These are phyloP conservation scores for Pisolithus sp. DNA, from an alignment of 768 basidiomycete species.

Conservation along the genomic window DNA sequence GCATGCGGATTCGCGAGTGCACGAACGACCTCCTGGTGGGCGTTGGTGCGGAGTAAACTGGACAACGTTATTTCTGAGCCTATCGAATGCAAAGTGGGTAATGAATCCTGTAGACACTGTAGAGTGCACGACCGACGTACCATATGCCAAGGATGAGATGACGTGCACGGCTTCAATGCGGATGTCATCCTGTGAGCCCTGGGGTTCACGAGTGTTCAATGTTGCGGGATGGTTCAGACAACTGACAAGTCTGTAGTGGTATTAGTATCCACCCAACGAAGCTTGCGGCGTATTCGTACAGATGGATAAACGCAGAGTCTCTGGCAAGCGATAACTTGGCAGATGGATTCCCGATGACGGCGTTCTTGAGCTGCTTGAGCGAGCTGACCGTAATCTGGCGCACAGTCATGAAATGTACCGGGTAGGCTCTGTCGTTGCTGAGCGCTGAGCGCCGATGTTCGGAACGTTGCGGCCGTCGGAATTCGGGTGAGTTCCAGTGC, in stretches of 20 bases:
- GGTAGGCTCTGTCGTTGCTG: background rate
- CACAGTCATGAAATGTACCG: conserved; percentile 19
- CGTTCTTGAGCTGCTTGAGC: conserved; percentile 68
- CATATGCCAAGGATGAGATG: conserved; percentile 67
- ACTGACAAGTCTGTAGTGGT: conserved; percentile 47
- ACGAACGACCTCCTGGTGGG: conserved; percentile 54
- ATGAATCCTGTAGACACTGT: too few species aligned
- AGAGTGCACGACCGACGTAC: conserved; percentile 23
- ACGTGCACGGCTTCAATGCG: conserved; percentile 72
- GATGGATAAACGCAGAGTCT: conserved; percentile 50
- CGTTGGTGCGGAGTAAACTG: conserved; percentile 50
- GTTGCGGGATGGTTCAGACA: conserved; percentile 42
- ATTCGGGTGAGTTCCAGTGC: too few species aligned
- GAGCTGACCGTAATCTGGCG: conserved; percentile 22
- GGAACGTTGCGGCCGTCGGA: background rate
- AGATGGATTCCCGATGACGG: conserved; percentile 73
- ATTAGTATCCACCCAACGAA: background rate
- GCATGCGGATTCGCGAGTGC: conserved; percentile 43
- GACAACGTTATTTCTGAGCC: conserved; percentile 58
- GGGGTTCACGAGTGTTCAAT: conserved; percentile 24
- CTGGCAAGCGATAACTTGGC: conserved; percentile 56
- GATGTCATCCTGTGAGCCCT: conserved; percentile 42
- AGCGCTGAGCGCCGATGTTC: too few species aligned
- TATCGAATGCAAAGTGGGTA: conserved; percentile 12
- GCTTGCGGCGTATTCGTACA: conserved; percentile 30